These are phyloP conservation scores for Sugiyamaella floridensis DNA, from an alignment of 805 yeast species.

Conservation along the genomic window DNA sequence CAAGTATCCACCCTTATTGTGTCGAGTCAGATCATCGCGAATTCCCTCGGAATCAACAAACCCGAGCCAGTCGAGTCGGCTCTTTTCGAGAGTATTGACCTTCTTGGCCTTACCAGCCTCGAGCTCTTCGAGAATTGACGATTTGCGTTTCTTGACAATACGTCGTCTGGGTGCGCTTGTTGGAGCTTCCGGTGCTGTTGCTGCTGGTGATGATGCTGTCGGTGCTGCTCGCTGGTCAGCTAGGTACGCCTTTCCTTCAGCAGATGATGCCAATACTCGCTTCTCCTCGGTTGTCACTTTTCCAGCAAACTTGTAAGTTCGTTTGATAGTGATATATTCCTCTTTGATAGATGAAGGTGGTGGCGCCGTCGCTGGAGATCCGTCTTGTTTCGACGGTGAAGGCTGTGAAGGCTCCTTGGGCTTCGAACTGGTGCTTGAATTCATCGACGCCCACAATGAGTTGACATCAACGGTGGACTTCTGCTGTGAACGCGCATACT, in stretches of 20 bases:
- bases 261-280: slow-evolving; percentile 66
- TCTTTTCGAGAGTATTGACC: slow-evolving; percentile 85
- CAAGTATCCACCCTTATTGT: slow-evolving; percentile 84
- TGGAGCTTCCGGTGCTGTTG: slow-evolving; percentile 11
- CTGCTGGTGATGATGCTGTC: slow-evolving; percentile 9
- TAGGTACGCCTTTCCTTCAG: slow-evolving; percentile 80
- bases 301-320: slow-evolving; percentile 87
- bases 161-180: slow-evolving; percentile 17
- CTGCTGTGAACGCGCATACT: slow-evolving; percentile 22
- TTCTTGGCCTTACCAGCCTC: slow-evolving; percentile 64
- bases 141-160: slow-evolving; percentile 49
- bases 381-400: background rate
- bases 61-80: slow-evolving; percentile 89
- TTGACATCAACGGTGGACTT: slow-evolving; percentile 40
- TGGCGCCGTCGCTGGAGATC: background rate
- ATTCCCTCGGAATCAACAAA: slow-evolving; percentile 85
- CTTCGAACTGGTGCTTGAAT: slow-evolving; percentile 21
- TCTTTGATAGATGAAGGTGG: slow-evolving; percentile 22
- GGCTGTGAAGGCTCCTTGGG: background rate
- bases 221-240: slow-evolving; percentile 29
- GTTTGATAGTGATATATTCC: slow-evolving; percentile 60
- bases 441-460: slow-evolving; percentile 50
- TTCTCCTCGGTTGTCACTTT: slow-evolving; percentile 70
- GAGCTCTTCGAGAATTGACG: slow-evolving; percentile 70
- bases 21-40: slow-evolving; percentile 68